Base-by-base conservation (phyloP, 306 rosid genomes). In the Rubus idaeus region DNA sequence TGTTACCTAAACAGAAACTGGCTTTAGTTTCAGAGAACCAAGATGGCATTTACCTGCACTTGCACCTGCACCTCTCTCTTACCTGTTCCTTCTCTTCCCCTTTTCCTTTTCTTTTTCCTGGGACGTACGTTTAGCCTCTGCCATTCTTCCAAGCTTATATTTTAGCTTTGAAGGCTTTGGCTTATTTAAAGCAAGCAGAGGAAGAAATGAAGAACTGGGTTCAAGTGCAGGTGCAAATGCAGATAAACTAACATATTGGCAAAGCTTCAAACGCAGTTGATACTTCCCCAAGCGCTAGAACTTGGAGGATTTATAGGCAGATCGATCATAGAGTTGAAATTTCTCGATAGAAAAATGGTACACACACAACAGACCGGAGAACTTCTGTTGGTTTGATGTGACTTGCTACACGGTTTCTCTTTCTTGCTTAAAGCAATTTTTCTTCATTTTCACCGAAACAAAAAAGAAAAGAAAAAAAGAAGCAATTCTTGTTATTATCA, bases 201-300 rank as follows among this genome's bases (percentile, higher is more conserved):
- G 21, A 3, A 37, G 47, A 40, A 44, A 66, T 20, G 41, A 61
- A 47, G 72, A 82, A 78, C 47, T 51, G 78, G 37, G 11, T 63
- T 69, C 64, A 90, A 87, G 96, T 92, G 97, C 97, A 92, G 96
- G 91, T 92, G 94, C 96, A 91, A 91, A 91, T 89, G 96, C 96
- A 91, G 96, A 82, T 51, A 83, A 90, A 77, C 87, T 89, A 42
- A 76, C 91, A 87, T 78, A 53, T 84, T 80, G 86, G 86, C 71
- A 56, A 9, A 55, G 23, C 26, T 20, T 56, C 35, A 3, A 9
- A 20, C 8, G 12, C 30, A n/a, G 26, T 56, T 20, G 1, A 56
- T 56, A 8, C 62, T 56, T 20, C 35, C 20, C 13, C 35, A 56
- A n/a, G 23, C 18, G 30, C 13, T 8, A 9, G 62, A 35, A 56